These are phyloP conservation scores for Nepenthes alata DNA, from an alignment of 179 eudicot species.

Conservation along the genomic window DNA sequence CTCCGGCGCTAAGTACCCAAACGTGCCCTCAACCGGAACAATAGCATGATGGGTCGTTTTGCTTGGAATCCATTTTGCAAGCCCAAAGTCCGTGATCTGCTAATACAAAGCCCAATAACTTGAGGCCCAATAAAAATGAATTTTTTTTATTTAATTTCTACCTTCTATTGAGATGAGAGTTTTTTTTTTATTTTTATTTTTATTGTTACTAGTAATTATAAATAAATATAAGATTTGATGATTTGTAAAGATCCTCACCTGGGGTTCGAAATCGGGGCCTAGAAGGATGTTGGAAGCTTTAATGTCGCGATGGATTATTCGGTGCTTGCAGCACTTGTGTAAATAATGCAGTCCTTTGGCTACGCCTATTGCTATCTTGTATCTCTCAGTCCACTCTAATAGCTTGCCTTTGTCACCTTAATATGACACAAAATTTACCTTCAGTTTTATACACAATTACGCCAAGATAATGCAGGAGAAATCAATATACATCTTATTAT, in stretches of 20 bases:
- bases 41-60: constrained; percentile 51
- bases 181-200: too few relatives aligned
- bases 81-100: constrained; percentile 86
- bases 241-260: constrained; percentile 20
- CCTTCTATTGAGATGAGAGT: too few relatives aligned
- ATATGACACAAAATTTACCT: too few relatives aligned
- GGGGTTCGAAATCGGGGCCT: constrained; percentile 71
- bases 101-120: too few relatives aligned
- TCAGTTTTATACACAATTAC: too few relatives aligned
- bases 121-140: too few relatives aligned
- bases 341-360: constrained; percentile 83
- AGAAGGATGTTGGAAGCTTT: constrained; percentile 89
- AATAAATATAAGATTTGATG: too few relatives aligned
- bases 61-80: constrained; percentile 84
- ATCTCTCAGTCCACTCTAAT: constrained; percentile 59
- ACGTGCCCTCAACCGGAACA: constrained; percentile 81
- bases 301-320: constrained; percentile 89
- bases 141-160: too few relatives aligned
- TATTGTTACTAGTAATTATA: too few relatives aligned
- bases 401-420: constrained; percentile 7
- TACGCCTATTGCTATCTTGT: constrained; percentile 56
- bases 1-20: constrained; percentile 93
- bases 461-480: too few relatives aligned
- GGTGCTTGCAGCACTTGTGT: constrained; percentile 69
- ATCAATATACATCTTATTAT: too few relatives aligned